A percentile compares a stretch with the other conserved stretches of the same genome.
These are phyloP conservation scores for Benincasa hispida DNA, from an alignment of 306 rosid genomes.

Conservation along the genomic window DNA sequence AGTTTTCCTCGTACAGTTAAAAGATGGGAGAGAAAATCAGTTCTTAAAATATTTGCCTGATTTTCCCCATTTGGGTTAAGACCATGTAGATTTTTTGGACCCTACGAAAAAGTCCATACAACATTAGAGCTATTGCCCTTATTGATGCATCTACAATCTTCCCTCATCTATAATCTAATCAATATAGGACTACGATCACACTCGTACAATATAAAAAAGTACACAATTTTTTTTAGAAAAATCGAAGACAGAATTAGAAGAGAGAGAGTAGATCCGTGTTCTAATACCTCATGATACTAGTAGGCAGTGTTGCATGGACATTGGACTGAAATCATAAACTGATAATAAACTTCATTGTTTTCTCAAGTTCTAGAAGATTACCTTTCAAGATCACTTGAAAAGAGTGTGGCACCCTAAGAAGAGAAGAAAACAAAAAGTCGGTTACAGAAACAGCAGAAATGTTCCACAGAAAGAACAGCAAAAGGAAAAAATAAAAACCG, in stretches of 20 bases:
- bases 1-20: not conserved
- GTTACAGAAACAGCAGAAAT: not conserved
- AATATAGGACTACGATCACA: not conserved
- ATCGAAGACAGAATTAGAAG: not conserved
- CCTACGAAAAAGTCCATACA: not conserved
- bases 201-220: not conserved
- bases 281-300: not conserved
- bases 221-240: not conserved
- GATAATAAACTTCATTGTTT: not conserved
- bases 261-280: not conserved
- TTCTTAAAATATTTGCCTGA: not conserved
- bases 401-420: conserved; percentile 69
- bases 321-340: not conserved
- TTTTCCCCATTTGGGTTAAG: not conserved
- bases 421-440: conserved; percentile 3
- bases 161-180: not conserved
- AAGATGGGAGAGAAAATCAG: not conserved
- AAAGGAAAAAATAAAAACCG: not conserved
- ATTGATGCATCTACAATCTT: not conserved
- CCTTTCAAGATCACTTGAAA: conserved; percentile 66
- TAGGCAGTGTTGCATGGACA: not conserved
- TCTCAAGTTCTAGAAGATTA: conserved; percentile 15
- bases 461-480: not conserved
- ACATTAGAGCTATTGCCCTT: not conserved
- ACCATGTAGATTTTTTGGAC: not conserved